phyloP scores from a whole-genome alignment of 352 stramenopile genomes.

The Globisporangium megalacanthum region DNA sequence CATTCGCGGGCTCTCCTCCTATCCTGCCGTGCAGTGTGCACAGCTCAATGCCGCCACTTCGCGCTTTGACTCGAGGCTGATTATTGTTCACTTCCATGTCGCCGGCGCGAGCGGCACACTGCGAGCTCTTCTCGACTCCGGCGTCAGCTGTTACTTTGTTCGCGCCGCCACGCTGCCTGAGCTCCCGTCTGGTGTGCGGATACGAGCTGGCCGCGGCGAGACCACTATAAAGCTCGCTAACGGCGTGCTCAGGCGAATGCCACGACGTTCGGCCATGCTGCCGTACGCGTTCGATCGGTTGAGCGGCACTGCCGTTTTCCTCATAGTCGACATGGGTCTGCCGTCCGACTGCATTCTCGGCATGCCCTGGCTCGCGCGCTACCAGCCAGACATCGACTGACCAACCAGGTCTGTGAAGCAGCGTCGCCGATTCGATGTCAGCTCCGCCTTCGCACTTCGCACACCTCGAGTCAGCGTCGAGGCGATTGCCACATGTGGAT shows the following conservation, averaged over 20 bases:
- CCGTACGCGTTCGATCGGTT: slow-evolving; percentile 20
- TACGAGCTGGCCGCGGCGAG: not conserved
- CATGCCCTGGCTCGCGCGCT: slow-evolving; percentile 18
- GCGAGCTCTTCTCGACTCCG: not conserved
- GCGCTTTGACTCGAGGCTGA: slow-evolving; percentile 2
- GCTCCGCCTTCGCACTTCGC: slow-evolving; percentile 3
- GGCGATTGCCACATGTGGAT: not conserved
- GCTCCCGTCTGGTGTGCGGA: not conserved
- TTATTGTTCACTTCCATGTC: slow-evolving; percentile 14
- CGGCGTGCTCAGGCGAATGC: not conserved
- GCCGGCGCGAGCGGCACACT: slow-evolving; percentile 2
- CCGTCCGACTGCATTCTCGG: slow-evolving; percentile 24
- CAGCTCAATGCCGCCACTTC: slow-evolving; percentile 14
- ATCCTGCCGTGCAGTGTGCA: not conserved
- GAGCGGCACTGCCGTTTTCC: slow-evolving; percentile 13
- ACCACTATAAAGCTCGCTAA: not conserved
- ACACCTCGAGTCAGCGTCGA: not conserved
- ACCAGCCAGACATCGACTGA: slow-evolving; percentile 19
- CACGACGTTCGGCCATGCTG: slow-evolving; percentile 10
- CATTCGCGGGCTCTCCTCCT: not conserved
- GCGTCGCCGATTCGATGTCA: slow-evolving; percentile 9
- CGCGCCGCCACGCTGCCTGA: not conserved
- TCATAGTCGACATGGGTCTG: slow-evolving; percentile 24
- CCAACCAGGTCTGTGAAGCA: slow-evolving; percentile 5
- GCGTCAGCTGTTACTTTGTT: not conserved